Base-by-base conservation (phyloP, 345 rosid species). In the Linum usitatissimum region DNA sequence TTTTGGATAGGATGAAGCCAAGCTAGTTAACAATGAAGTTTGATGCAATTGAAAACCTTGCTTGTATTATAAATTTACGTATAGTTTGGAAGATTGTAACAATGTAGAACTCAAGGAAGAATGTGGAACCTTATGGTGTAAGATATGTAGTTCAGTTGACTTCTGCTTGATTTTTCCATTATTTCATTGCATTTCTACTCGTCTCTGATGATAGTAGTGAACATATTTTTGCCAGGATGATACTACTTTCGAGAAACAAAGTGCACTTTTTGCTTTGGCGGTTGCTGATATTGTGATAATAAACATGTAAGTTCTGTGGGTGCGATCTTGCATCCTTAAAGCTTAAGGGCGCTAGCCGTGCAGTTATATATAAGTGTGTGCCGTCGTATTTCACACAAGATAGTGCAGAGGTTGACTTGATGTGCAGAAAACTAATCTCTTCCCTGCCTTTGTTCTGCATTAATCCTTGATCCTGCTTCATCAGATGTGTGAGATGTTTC, bases 171-270 rank as follows among this genome's bases (percentile, higher is more conserved):
- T 34, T 45, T 10, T 45, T 9, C 51, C 15, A 10, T 45, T 45
- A 40, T 10, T 55, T 55, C 21, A 28, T 10, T 18, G 30, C 13
- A 18, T 20, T 18, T 9, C 51, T 45, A 45, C 17, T 3, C 49
- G 9, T 6, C 15, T 12, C 51, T 45, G 17, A 45, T 45, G 51
- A 45, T 45, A 0, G 17, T 45, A 45, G 8, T 45, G 51, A 45
- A 45, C 17, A 15, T 45, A 10, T 42, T 34, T 23, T 62, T 80
- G 79, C 62, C 84, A 87, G 95, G 88, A 87, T 73, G 95, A 87
- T 73, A 83, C 91, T 57, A 71, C 86, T 57, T 87, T 87, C 56
- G 91, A 84, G 78, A 87, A 84, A 70, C 95, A 87, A 76, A 87
- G 90, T 71, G 78, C 94, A 54, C 70, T 86, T 30, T 78, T 84